Conservation (phyloP, 2,329 filamentous ascomycete genomes). For the Lasiodiplodia gonubiensis region DNA sequence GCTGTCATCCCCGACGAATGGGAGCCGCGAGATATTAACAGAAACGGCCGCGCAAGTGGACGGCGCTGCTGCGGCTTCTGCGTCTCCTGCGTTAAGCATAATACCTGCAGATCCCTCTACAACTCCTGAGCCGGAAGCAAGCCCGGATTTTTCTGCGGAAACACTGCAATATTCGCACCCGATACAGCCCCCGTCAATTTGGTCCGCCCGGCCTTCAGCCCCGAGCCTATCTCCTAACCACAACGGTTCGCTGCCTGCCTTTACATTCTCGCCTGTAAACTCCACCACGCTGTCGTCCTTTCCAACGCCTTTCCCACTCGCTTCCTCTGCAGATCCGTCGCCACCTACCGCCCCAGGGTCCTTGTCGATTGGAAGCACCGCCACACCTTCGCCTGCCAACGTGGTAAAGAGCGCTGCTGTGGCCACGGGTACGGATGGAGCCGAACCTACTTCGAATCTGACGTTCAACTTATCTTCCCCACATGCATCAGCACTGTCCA, state of each 20-base stretch:
- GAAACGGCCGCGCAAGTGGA: slow-evolving; percentile 21
- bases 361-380: slow-evolving; percentile 8
- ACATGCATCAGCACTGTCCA: slow-evolving; percentile 11
- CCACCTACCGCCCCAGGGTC: not conserved
- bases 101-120: slow-evolving; percentile 21
- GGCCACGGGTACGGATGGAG: slow-evolving; percentile 12
- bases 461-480: not conserved
- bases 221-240: not conserved
- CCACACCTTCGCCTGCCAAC: slow-evolving; percentile 5
- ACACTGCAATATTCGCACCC: slow-evolving; percentile 1
- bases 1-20: slow-evolving; percentile 15
- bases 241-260: not conserved
- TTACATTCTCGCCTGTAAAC: not conserved
- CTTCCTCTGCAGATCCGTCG: not conserved
- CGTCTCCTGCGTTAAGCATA: slow-evolving; percentile 24
- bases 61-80: slow-evolving; percentile 16
- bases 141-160: not conserved
- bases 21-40: slow-evolving; percentile 14
- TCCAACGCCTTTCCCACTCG: not conserved
- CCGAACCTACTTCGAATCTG: not conserved
- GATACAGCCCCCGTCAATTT: slow-evolving; percentile 1
- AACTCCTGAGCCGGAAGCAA: not conserved
- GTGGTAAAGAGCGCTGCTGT: slow-evolving; percentile 16
- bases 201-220: not conserved
- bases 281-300: not conserved